Conservation (phyloP, 2,329 filamentous ascomycete species). For the Aspergillus phoenicis region DNA sequence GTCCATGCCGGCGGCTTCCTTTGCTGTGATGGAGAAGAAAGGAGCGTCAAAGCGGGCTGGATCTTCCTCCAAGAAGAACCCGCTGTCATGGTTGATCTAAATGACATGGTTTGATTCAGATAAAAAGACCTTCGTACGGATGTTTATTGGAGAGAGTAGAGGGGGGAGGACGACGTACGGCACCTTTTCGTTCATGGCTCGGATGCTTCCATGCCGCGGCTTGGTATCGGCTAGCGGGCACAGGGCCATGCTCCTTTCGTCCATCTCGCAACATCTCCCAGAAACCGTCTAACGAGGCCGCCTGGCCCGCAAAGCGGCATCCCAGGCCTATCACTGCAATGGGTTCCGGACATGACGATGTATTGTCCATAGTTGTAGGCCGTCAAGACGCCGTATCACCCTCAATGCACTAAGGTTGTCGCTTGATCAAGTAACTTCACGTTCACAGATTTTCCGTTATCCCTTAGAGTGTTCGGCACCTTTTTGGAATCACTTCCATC, state of each 20-base stretch:
- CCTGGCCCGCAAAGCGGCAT: conserved; percentile 35
- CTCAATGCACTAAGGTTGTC: too few relatives aligned
- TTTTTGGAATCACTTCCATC: too few relatives aligned
- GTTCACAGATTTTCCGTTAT: too few relatives aligned
- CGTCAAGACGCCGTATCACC: too few relatives aligned
- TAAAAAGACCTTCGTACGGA: too few relatives aligned
- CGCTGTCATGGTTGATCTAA: conserved; percentile 28
- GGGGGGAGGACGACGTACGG: conserved; percentile 14
- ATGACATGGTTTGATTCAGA: too few relatives aligned
- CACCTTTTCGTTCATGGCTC: conserved; percentile 25
- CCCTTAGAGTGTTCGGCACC: too few relatives aligned
- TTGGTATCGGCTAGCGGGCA: conserved; percentile 25
- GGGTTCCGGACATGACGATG: conserved; percentile 9
- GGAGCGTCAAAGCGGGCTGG: conserved; percentile 32
- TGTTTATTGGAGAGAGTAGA: neutral
- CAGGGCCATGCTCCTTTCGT: conserved; percentile 21
- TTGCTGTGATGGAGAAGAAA: conserved; percentile 36
- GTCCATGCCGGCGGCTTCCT: conserved; percentile 31
- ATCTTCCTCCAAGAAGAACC: conserved; percentile 30
- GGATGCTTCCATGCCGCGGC: conserved; percentile 26
- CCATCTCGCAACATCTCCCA: conserved; percentile 32
- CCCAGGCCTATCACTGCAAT: conserved; percentile 47
- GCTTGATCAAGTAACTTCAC: too few relatives aligned
- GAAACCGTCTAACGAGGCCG: conserved; percentile 24
- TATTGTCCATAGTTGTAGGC: neutral